A percentile compares a stretch with the other conserved stretches of the same genome.
Conservation (phyloP, 2,329 filamentous ascomycete species). For the Neophaeococcomyces aloes region DNA sequence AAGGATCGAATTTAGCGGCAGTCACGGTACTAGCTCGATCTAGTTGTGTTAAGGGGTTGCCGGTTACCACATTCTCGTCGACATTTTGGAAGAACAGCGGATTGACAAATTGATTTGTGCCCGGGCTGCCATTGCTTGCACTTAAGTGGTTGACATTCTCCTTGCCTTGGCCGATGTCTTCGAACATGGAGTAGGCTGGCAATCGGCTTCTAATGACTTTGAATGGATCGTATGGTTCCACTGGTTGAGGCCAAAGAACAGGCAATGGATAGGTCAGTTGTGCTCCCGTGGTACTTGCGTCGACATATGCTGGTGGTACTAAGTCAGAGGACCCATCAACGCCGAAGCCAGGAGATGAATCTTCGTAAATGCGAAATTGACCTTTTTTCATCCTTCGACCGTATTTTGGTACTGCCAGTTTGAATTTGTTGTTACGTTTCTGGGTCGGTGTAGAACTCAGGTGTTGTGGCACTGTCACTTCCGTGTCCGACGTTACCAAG, state of each 20-base stretch:
- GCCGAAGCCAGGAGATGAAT: conserved; percentile 20
- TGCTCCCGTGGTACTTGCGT: conserved; percentile 4
- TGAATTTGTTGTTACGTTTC: conserved; percentile 27
- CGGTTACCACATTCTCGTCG: not conserved
- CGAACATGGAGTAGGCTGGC: conserved; percentile 9
- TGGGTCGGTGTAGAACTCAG: conserved; percentile 18
- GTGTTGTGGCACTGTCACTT: conserved; percentile 17
- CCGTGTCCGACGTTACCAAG: conserved; percentile 17
- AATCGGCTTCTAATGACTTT: conserved; percentile 9
- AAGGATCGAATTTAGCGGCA: not conserved
- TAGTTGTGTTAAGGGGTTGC: not conserved
- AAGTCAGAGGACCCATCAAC: conserved; percentile 6
- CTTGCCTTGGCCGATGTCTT: conserved; percentile 11
- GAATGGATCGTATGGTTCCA: conserved; percentile 1
- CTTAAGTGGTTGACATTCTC: conserved; percentile 13
- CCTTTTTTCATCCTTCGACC: conserved; percentile 22
- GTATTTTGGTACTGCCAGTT: conserved; percentile 25
- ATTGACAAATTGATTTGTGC: not conserved
- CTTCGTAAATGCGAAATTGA: conserved; percentile 30
- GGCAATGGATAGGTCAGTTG: conserved; percentile 9
- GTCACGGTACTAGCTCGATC: not conserved
- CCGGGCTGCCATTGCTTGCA: not conserved
- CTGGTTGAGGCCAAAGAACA: conserved; percentile 5
- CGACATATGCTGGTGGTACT: conserved; percentile 8
- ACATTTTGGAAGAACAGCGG: conserved; percentile 6